Percentiles rank a stretch among this genome's conserved stretches.
Conservation (phyloP, 768 basidiomycete species). For the Pleurotus tuoliensis region DNA sequence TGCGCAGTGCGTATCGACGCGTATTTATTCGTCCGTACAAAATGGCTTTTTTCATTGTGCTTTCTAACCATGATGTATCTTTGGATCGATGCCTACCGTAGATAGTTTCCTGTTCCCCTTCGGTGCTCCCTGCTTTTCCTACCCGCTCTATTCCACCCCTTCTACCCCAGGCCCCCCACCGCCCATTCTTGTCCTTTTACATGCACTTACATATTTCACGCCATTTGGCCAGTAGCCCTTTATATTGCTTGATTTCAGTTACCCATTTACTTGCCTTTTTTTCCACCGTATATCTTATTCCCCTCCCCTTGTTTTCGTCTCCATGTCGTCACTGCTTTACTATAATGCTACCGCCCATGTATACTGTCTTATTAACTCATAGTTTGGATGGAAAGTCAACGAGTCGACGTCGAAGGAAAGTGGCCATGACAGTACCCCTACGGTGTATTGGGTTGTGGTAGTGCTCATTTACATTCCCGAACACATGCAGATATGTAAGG, state of each 20-base stretch:
- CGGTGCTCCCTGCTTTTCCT: background rate
- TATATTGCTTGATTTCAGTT: slow-evolving; percentile 5
- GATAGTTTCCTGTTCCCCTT: background rate
- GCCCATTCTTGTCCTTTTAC: slow-evolving; percentile 7
- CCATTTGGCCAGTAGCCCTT: slow-evolving; percentile 1
- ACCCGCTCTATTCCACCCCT: background rate
- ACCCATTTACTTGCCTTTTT: slow-evolving; percentile 5
- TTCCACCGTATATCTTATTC: slow-evolving; percentile 4
- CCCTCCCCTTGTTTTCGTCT: slow-evolving; percentile 1
- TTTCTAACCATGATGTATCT: slow-evolving; percentile 7
- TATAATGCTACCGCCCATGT: slow-evolving; percentile 2
- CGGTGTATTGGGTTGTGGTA: too few species aligned
- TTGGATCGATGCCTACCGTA: background rate
- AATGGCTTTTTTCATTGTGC: background rate
- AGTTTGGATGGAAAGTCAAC: background rate
- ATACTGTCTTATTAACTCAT: slow-evolving; percentile 8
- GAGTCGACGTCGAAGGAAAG: background rate
- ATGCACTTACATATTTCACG: slow-evolving; percentile 8
- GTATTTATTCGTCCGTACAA: background rate
- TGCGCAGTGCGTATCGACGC: background rate
- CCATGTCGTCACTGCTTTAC: slow-evolving; percentile 12
- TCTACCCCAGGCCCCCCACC: background rate
- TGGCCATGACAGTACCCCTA: too few species aligned
- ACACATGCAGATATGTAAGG: too few species aligned
- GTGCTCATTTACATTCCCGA: too few species aligned